Base-by-base conservation (phyloP, 208 protist species). In the Acanthamoeba quina region DNA sequence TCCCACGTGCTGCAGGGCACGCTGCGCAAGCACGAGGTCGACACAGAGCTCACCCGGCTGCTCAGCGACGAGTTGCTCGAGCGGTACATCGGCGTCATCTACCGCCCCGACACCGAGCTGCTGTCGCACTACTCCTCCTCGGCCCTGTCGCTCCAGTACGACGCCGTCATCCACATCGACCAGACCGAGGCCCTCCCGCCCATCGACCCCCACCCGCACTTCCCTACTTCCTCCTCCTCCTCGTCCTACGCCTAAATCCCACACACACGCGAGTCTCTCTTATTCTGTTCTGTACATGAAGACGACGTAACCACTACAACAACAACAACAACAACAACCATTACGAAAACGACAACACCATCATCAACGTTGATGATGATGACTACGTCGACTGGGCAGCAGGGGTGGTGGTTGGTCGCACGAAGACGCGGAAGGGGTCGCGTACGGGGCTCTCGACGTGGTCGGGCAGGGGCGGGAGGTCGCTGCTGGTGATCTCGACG, bases 121-220 rank as follows among this genome's bases (percentile, higher is more conserved):
- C 19, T 80, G 17, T 83, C 83, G 58, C 94, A 95, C 76, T 95
- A 95, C 31, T 94, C 78, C 60, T 24, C 5, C 19, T 66, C 90
- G n/a, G 21, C 47, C 10, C 54, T 95, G 15, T 54, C 90, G 5
- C 62, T 34, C 31, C 90, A 95, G 47, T 95, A 86, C 80, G 94
- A 95, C 62, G 66, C 94, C 9, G 44, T 95, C 0, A 95, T 95
- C 88, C 62, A 91, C 52, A 66, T 95, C 19, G 90, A 95, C 49
- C 24, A 21, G 44, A 92, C 94, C 2, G 52, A 56, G 47, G 89
- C 89, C 29, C 62, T 95, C 6, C 68, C 78, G 52, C 90, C 94
- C 37, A 66, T 95, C 37, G 94, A 95, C 34, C 78, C 78, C 1
- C 78, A 86, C 29, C 78, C 78, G 19, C 78, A 86, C 41, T 86